These are phyloP conservation scores for Sclerotinia nivalis DNA, from an alignment of 2,329 filamentous ascomycete genomes.

Conservation along the genomic window DNA sequence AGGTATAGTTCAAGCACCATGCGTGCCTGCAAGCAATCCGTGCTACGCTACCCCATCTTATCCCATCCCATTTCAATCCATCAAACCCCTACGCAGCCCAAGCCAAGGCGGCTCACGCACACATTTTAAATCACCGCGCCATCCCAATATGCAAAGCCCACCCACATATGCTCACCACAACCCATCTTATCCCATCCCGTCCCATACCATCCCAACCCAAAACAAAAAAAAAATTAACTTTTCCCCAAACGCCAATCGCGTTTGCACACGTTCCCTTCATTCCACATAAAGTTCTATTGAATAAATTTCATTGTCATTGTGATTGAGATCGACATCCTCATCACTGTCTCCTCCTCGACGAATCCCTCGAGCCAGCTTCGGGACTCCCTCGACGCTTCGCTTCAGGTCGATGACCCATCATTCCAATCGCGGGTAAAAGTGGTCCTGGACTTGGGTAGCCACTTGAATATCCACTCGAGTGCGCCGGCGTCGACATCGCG, in stretches of 20 bases:
- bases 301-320: background rate
- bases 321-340: constrained; percentile 24
- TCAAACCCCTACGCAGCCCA: background rate
- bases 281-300: constrained; percentile 1
- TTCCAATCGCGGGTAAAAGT: constrained; percentile 40
- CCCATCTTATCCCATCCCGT: background rate
- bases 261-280: constrained; percentile 9
- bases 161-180: constrained; percentile 12
- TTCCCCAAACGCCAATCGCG: constrained; percentile 7
- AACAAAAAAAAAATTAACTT: constrained; percentile 5
- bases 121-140: constrained; percentile 17
- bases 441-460: constrained; percentile 47
- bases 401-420: constrained; percentile 36
- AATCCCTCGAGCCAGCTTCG: constrained; percentile 49
- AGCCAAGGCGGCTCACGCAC: constrained; percentile 3
- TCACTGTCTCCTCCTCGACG: constrained; percentile 48
- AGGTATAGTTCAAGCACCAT: constrained; percentile 28
- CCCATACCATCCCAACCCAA: background rate
- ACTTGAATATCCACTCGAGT: constrained; percentile 23
- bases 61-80: constrained; percentile 30
- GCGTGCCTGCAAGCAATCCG: constrained; percentile 24
- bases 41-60: constrained; percentile 30
- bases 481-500: constrained; percentile 43
- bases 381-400: constrained; percentile 57
- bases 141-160: constrained; percentile 21